Conservation (phyloP, 768 basidiomycete genomes). For the Tricholoma sp. region DNA sequence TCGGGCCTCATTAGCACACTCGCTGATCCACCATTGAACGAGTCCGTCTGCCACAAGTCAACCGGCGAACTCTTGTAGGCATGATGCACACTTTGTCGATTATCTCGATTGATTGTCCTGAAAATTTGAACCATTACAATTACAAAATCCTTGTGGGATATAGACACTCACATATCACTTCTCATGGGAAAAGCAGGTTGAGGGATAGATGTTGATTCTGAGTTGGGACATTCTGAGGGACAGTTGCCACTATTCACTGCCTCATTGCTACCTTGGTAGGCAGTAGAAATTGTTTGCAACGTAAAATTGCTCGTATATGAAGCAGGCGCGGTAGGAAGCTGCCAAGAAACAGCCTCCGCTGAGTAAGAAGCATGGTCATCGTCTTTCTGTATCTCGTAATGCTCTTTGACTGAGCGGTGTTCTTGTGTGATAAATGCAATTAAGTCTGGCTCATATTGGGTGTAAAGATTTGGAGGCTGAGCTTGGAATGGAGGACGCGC, state of each 20-base stretch:
- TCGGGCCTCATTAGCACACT: background rate
- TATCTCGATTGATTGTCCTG: background rate
- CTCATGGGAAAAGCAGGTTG: background rate
- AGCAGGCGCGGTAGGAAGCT: background rate
- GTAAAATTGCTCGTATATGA: conserved; percentile 14
- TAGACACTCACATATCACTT: background rate
- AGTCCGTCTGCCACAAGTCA: background rate
- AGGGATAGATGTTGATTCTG: background rate
- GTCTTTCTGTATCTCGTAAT: background rate
- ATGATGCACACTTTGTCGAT: background rate
- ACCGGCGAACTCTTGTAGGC: background rate
- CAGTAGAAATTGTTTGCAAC: conserved; percentile 13
- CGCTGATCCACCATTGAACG: background rate
- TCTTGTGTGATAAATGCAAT: background rate
- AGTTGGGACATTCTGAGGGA: background rate
- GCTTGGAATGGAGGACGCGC: background rate
- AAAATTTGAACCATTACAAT: background rate
- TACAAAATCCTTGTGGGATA: no score
- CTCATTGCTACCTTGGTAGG: background rate
- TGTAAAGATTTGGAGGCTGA: background rate
- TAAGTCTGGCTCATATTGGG: background rate
- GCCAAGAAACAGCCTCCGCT: background rate
- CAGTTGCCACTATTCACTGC: background rate
- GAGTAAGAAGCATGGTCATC: background rate
- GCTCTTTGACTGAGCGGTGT: background rate